These are phyloP conservation scores for Lecanicillium sp. DNA, from an alignment of 2,329 filamentous ascomycete genomes.

Conservation along the genomic window DNA sequence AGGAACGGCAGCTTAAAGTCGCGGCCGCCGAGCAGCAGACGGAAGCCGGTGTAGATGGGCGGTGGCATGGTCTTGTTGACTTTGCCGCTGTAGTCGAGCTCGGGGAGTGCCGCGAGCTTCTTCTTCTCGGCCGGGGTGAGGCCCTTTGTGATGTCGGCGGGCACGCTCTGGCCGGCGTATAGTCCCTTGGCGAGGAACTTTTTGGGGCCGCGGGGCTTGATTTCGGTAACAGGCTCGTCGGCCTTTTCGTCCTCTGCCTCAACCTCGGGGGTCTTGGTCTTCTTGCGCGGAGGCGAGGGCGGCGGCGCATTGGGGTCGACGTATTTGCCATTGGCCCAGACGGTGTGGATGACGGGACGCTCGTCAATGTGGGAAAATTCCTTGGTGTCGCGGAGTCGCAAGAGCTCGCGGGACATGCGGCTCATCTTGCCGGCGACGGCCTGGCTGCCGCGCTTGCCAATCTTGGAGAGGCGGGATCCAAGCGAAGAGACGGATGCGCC, in stretches of 20 bases:
- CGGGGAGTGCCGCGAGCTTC: constrained; percentile 40
- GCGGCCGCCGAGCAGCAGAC: constrained; percentile 62
- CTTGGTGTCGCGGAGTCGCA: constrained; percentile 55
- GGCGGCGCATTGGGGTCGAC: constrained; percentile 40
- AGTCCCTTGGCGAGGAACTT: constrained; percentile 77
- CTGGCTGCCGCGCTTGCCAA: constrained; percentile 57
- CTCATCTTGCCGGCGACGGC: constrained; percentile 41
- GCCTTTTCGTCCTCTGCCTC: too few species aligned
- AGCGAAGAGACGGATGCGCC: constrained; percentile 38
- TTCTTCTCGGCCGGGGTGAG: constrained; percentile 48
- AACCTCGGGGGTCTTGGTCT: constrained; percentile 24
- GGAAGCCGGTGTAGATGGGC: constrained; percentile 72
- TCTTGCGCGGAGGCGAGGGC: constrained; percentile 33
- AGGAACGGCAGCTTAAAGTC: constrained; percentile 89
- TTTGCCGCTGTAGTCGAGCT: constrained; percentile 39
- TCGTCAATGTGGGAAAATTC: constrained; percentile 56
- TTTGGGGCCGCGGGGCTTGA: constrained; percentile 52
- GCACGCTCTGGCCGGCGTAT: constrained; percentile 72
- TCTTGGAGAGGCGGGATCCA: constrained; percentile 42
- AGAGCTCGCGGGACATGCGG: constrained; percentile 51
- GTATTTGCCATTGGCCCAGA: constrained; percentile 61
- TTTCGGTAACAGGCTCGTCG: constrained; percentile 32
- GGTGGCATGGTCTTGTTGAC: constrained; percentile 59
- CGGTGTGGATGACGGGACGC: constrained; percentile 49
- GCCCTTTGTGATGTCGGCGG: constrained; percentile 40